These are phyloP conservation scores for Globisporangium acanthophoron DNA, from an alignment of 352 stramenopile genomes.

Conservation along the genomic window DNA sequence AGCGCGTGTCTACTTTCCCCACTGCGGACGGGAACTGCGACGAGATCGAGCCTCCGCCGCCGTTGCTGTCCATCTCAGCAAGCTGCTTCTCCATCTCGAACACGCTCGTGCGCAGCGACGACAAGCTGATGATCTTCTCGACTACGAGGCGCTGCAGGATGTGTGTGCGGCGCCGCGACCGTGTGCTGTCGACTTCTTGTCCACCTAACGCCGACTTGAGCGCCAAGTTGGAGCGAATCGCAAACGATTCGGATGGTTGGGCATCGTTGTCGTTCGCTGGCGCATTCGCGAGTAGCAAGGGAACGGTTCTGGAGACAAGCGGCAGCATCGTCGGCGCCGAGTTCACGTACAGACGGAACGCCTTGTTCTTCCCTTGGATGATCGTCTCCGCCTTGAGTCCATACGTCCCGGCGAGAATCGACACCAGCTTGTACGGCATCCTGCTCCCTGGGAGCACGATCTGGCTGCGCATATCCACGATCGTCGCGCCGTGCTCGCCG, in stretches of 20 bases:
- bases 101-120: conserved; percentile 67
- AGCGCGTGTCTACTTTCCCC: conserved; percentile 64
- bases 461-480: conserved; percentile 67
- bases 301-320: not conserved
- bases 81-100: conserved; percentile 61
- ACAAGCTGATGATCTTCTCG: conserved; percentile 79
- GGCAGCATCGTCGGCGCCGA: conserved; percentile 2
- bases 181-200: conserved; percentile 56
- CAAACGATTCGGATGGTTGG: not conserved
- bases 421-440: conserved; percentile 72
- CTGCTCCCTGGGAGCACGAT: conserved; percentile 71
- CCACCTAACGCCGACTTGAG: conserved; percentile 47
- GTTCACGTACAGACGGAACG: conserved; percentile 58
- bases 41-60: not conserved
- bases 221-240: not conserved
- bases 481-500: conserved; percentile 54
- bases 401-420: conserved; percentile 61
- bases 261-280: conserved; percentile 1
- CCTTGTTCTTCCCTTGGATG: conserved; percentile 80
- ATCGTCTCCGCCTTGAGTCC: conserved; percentile 66
- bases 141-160: conserved; percentile 51
- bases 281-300: conserved; percentile 8
- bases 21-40: conserved; percentile 19
- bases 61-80: conserved; percentile 3
- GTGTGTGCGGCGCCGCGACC: conserved; percentile 44